Base-by-base conservation (phyloP, 352 stramenopile genomes). In the Pythium volutum region DNA sequence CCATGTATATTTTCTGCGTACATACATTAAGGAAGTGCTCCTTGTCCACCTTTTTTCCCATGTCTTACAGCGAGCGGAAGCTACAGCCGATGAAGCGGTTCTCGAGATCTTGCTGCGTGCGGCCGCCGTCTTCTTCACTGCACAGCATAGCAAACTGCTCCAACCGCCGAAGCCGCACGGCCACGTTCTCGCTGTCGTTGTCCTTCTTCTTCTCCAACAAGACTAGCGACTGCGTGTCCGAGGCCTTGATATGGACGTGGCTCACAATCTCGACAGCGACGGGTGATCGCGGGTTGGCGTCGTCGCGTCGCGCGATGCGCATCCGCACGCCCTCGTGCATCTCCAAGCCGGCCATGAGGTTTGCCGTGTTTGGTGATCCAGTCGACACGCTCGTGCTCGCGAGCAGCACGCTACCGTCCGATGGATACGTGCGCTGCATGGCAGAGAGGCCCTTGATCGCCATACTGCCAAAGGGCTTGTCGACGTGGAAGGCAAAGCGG, bases 251-350 rank as follows among this genome's bases (percentile, higher is more conserved):
- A 0, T 58, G 31, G 1, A 45, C 3, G 11, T 46, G 27, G 22
- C 14, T 48, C 0, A 47, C 22, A 11, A 16, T 48, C 34, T 58
- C 51, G 4, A 48, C 11, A 48, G 25, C 15, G 4, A 58, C 51
- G 4, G 39, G 34, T 6, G 51, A 47, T 14, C 16, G 25, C 2
- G 34, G 14, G 20, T 38, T 29, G 10, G 50, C 11, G 5, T 9
- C 18, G 20, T 58, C 51, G 3, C n/a, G 20, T 7, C 51, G 51
- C 33, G 22, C 23, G 16, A 58, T 9, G 9, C 51, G 31, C 0
- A 58, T 31, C 22, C 34, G 22, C 36, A 45, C 16, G 6, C 22
- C 25, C 23, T 58, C 51, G 15, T 48, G 51, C 34, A 58, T 58
- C 22, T 38, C 34, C 1, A 58, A 26, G 2, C 34, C 51, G 6